Conservation (phyloP, 2,329 filamentous ascomycete species). For the Aspergillus ochraceus region DNA sequence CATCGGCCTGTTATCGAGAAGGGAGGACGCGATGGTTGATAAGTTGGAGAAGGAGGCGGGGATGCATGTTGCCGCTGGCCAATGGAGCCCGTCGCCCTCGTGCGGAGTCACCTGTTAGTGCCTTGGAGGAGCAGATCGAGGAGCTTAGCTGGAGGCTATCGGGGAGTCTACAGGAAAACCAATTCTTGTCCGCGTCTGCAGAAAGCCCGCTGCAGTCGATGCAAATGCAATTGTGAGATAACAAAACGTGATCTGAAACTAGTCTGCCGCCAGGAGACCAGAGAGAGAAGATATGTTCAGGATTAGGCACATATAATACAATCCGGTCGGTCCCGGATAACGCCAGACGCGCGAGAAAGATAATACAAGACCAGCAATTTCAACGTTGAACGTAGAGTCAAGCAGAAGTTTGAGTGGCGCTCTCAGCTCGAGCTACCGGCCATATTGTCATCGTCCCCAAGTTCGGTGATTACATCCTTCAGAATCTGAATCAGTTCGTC, state of each 20-base stretch:
- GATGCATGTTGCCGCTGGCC: background rate
- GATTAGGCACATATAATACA: slow-evolving; percentile 24
- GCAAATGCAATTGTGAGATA: slow-evolving; percentile 6
- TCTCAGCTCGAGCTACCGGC: slow-evolving; percentile 25
- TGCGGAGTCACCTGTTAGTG: background rate
- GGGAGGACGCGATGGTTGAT: background rate
- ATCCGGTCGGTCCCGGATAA: slow-evolving; percentile 10
- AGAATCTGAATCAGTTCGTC: slow-evolving; percentile 78
- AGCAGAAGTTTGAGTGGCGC: no score
- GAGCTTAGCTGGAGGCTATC: background rate
- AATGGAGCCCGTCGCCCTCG: background rate
- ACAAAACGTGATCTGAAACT: background rate
- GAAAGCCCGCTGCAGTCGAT: slow-evolving; percentile 14
- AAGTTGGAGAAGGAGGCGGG: background rate
- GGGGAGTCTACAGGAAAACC: background rate
- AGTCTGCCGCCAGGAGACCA: background rate
- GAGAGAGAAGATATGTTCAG: slow-evolving; percentile 14
- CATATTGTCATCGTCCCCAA: slow-evolving; percentile 62
- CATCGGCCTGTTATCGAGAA: no score
- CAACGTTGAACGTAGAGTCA: background rate
- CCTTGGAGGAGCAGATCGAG: background rate
- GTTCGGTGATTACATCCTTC: slow-evolving; percentile 66
- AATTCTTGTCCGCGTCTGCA: slow-evolving; percentile 4
- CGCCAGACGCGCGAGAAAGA: slow-evolving; percentile 1
- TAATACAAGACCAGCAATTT: background rate